Evolutionary conservation across 31 red algal genomes (phyloP).

Genomic region (Asparagopsis taxiformis): DNA sequence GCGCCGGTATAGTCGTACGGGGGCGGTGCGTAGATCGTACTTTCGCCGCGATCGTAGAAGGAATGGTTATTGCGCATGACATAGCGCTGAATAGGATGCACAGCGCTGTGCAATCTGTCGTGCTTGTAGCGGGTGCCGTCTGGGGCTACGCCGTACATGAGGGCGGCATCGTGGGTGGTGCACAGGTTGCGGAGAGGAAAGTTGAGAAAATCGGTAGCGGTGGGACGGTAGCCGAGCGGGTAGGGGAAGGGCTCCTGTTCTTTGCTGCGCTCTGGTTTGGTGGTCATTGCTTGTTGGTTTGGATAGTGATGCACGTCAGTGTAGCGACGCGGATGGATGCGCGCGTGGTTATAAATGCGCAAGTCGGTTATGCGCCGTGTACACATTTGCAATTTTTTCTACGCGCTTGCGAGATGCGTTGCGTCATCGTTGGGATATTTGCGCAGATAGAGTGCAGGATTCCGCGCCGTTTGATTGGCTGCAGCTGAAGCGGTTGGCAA

Average conservation of each 20-base stretch:
- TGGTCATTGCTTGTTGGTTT: too few species aligned
- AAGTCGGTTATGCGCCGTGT: too few species aligned
- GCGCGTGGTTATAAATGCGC: too few species aligned
- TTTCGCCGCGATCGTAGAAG: constrained; percentile 40
- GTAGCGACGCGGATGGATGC: too few species aligned
- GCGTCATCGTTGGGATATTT: too few species aligned
- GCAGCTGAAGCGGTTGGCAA: too few species aligned
- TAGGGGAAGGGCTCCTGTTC: not conserved
- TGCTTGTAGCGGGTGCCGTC: constrained; percentile 6
- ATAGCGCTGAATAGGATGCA: constrained; percentile 39
- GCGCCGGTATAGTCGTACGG: constrained; percentile 1
- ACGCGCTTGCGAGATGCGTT: too few species aligned
- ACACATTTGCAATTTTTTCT: too few species aligned
- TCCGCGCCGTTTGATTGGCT: too few species aligned
- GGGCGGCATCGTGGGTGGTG: constrained; percentile 1
- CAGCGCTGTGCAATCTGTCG: not conserved
- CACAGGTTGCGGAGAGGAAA: not conserved
- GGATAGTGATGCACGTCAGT: too few species aligned
- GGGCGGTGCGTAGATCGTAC: constrained; percentile 25
- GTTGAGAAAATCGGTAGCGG: not conserved
- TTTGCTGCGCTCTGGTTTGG: too few species aligned
- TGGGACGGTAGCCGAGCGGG: not conserved
- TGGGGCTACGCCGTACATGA: constrained; percentile 19
- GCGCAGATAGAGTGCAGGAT: too few species aligned
- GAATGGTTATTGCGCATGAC: constrained; percentile 31